These are phyloP conservation scores for Thermochaetoides thermophila DNA, from an alignment of 495 filamentous ascomycete species.

Conservation along the genomic window DNA sequence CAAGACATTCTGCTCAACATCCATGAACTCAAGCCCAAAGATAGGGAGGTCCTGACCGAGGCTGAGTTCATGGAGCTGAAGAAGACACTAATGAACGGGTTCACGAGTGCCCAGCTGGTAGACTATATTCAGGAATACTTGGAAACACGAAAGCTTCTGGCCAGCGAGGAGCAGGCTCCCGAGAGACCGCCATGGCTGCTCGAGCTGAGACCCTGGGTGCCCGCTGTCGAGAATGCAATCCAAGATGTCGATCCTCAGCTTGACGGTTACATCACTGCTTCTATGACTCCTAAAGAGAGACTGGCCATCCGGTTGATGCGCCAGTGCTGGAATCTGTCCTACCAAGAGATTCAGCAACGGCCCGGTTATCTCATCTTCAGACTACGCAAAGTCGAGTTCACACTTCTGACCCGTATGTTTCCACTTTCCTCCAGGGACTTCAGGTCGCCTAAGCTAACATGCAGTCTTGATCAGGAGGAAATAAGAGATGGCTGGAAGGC, in stretches of 20 bases:
- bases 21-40: conserved; percentile 24
- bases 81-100: conserved; percentile 23
- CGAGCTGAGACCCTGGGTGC: conserved; percentile 18
- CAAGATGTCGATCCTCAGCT: conserved; percentile 6
- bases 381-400: conserved; percentile 21
- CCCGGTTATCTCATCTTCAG: conserved; percentile 21
- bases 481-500: conserved; percentile 17
- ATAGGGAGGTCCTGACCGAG: conserved; percentile 13
- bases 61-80: conserved; percentile 26
- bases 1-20: conserved; percentile 28
- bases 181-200: conserved; percentile 16
- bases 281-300: conserved; percentile 17
- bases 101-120: conserved; percentile 26
- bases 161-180: neutral
- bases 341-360: conserved; percentile 12
- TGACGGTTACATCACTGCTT: conserved; percentile 13
- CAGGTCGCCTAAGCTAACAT: too few species aligned
- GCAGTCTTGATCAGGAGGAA: too few species aligned
- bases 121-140: conserved; percentile 18
- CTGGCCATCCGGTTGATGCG: conserved; percentile 26
- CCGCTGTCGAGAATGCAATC: conserved; percentile 5
- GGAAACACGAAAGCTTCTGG: conserved; percentile 1
- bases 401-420: conserved; percentile 24
- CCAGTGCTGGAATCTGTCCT: conserved; percentile 26
- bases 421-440: neutral